These are phyloP conservation scores for Skeletonema tropicum DNA, from an alignment of 108 stramenopile genomes.

Conservation along the genomic window DNA sequence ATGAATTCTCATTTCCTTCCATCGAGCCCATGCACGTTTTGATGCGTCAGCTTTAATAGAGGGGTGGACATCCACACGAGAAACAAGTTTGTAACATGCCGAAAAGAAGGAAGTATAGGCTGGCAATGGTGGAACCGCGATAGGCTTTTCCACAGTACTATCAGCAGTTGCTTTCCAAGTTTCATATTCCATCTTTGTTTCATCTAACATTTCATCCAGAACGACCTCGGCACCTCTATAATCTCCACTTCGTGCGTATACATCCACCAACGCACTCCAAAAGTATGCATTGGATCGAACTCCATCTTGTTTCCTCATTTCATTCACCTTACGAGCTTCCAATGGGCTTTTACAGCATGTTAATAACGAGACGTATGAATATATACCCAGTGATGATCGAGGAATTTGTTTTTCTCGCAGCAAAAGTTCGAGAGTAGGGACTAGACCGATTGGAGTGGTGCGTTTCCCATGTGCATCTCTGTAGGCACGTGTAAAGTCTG, in stretches of 20 bases:
- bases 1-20: conserved; percentile 86
- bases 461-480: conserved; percentile 80
- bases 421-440: conserved; percentile 57
- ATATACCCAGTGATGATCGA: conserved; percentile 62
- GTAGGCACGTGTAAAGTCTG: conserved; percentile 69
- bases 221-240: conserved; percentile 74
- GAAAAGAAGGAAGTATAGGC: conserved; percentile 86
- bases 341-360: conserved; percentile 73
- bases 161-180: not conserved
- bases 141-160: conserved; percentile 30
- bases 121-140: conserved; percentile 61
- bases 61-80: conserved; percentile 68
- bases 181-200: conserved; percentile 33
- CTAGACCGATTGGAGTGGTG: conserved; percentile 73
- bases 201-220: conserved; percentile 74
- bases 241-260: conserved; percentile 79
- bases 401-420: conserved; percentile 71
- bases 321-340: conserved; percentile 78
- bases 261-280: conserved; percentile 86
- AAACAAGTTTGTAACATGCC: conserved; percentile 80
- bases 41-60: conserved; percentile 74
- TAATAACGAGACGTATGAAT: conserved; percentile 66
- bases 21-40: conserved; percentile 73
- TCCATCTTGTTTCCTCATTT: conserved; percentile 62
- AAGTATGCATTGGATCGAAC: conserved; percentile 63